phyloP scores from a whole-genome alignment of 371 early-diverging fungal species.

The Lichtheimia ramosa region DNA sequence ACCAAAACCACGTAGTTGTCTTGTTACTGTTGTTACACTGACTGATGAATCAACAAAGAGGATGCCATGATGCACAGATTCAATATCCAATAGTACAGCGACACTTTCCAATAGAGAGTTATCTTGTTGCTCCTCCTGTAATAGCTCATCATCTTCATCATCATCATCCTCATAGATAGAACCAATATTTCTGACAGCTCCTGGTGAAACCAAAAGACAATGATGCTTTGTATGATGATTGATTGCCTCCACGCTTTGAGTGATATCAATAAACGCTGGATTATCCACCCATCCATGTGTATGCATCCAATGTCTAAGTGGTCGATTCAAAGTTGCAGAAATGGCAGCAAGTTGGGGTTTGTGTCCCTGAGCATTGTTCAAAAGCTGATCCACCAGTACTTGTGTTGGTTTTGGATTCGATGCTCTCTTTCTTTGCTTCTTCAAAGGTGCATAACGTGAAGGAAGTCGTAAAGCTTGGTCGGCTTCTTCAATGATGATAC shows the following conservation, averaged over 20 bases:
- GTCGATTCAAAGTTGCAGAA: constrained; percentile 77
- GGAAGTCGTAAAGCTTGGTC: constrained; percentile 71
- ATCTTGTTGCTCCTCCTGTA: not conserved
- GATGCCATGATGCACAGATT: constrained; percentile 54
- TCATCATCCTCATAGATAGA: constrained; percentile 12
- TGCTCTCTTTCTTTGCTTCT: constrained; percentile 46
- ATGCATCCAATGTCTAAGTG: constrained; percentile 56
- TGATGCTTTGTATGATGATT: constrained; percentile 38
- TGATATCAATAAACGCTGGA: constrained; percentile 67
- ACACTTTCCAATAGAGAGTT: constrained; percentile 58
- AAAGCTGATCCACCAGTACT: constrained; percentile 48
- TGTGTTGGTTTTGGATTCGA: constrained; percentile 71
- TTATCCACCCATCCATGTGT: constrained; percentile 53
- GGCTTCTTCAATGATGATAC: constrained; percentile 75
- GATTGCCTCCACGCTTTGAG: constrained; percentile 11
- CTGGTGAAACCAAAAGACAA: constrained; percentile 54
- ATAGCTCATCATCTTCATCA: constrained; percentile 55
- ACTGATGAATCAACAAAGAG: constrained; percentile 53
- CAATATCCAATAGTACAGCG: constrained; percentile 48
- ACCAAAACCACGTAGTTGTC: constrained; percentile 23
- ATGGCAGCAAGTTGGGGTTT: constrained; percentile 60
- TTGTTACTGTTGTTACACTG: constrained; percentile 27
- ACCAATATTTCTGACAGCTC: constrained; percentile 53
- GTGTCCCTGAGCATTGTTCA: constrained; percentile 13
- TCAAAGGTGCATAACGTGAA: constrained; percentile 56